phyloP scores from a whole-genome alignment of 2,329 filamentous ascomycete genomes.

The Emmonsiellopsis sp. region DNA sequence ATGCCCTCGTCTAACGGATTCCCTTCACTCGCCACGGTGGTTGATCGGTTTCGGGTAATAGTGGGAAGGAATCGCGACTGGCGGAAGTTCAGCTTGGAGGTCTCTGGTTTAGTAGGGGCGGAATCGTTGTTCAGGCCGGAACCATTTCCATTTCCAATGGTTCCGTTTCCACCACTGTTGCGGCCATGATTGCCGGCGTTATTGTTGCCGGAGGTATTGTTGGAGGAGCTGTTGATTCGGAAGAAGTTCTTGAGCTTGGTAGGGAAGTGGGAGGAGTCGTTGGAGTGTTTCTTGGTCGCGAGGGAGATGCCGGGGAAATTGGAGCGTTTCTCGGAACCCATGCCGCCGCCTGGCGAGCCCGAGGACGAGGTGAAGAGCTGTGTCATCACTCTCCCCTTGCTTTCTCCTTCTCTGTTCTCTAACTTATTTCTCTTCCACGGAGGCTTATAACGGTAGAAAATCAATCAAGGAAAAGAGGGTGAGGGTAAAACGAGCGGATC shows the following conservation, averaged over 20 bases:
- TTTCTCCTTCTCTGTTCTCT: background rate
- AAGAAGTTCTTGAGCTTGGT: slow-evolving; percentile 63
- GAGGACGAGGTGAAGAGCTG: slow-evolving; percentile 34
- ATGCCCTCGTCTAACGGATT: slow-evolving; percentile 80
- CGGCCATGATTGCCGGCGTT: slow-evolving; percentile 16
- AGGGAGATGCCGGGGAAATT: slow-evolving; percentile 39
- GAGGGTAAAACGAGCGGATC: too few relatives aligned
- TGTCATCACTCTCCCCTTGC: slow-evolving; percentile 24
- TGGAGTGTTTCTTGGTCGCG: slow-evolving; percentile 38
- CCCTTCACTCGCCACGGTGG: slow-evolving; percentile 86
- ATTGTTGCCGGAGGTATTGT: slow-evolving; percentile 26
- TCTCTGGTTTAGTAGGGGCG: slow-evolving; percentile 46
- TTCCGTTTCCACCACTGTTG: slow-evolving; percentile 31
- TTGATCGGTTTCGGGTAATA: slow-evolving; percentile 78
- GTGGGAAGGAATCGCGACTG: slow-evolving; percentile 84
- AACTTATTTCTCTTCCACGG: too few relatives aligned
- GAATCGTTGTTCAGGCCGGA: slow-evolving; percentile 27
- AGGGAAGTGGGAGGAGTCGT: slow-evolving; percentile 46
- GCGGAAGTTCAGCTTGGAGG: slow-evolving; percentile 58
- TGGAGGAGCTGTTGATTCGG: slow-evolving; percentile 46
- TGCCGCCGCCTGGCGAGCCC: slow-evolving; percentile 29
- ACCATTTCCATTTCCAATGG: slow-evolving; percentile 8
- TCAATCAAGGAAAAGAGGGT: too few relatives aligned
- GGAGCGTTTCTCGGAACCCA: slow-evolving; percentile 33
- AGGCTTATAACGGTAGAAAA: too few relatives aligned